These are phyloP conservation scores for Myriangium duriaei DNA, from an alignment of 2,329 filamentous ascomycete genomes.

Conservation along the genomic window DNA sequence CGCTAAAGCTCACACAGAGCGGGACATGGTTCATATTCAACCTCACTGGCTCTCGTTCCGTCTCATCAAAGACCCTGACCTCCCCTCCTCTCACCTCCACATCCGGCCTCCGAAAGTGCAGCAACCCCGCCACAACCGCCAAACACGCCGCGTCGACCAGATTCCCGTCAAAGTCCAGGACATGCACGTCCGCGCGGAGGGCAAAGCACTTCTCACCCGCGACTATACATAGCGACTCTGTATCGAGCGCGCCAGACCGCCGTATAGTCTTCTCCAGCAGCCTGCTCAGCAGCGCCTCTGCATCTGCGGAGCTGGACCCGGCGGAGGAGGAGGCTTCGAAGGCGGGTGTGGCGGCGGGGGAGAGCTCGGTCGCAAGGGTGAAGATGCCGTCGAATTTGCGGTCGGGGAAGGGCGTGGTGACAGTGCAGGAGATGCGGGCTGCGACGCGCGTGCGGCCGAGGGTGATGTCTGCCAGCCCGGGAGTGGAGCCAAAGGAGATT, in stretches of 20 bases:
- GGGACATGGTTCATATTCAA: constrained; percentile 86
- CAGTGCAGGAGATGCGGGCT: constrained; percentile 75
- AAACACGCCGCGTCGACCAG: constrained; percentile 78
- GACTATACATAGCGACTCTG: constrained; percentile 87
- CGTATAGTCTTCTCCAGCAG: constrained; percentile 90
- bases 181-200: constrained; percentile 80
- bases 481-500: constrained; percentile 77
- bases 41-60: constrained; percentile 80
- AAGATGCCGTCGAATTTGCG: constrained; percentile 93
- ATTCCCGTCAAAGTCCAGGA: constrained; percentile 82
- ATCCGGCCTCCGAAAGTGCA: constrained; percentile 85
- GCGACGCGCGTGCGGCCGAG: constrained; percentile 84
- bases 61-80: constrained; percentile 69
- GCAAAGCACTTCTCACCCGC: constrained; percentile 87
- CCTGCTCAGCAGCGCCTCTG: constrained; percentile 74
- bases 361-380: constrained; percentile 80
- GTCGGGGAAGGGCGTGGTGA: constrained; percentile 73
- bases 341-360: constrained; percentile 79
- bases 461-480: constrained; percentile 76
- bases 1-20: constrained; percentile 80
- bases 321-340: constrained; percentile 57
- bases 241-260: constrained; percentile 82
- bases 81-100: constrained; percentile 73
- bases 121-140: constrained; percentile 73
- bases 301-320: constrained; percentile 52